Percentiles rank a stretch among this genome's conserved stretches.
phyloP scores from a whole-genome alignment of 192 early-diverging fungal genomes.

The Dissophora ornata region DNA sequence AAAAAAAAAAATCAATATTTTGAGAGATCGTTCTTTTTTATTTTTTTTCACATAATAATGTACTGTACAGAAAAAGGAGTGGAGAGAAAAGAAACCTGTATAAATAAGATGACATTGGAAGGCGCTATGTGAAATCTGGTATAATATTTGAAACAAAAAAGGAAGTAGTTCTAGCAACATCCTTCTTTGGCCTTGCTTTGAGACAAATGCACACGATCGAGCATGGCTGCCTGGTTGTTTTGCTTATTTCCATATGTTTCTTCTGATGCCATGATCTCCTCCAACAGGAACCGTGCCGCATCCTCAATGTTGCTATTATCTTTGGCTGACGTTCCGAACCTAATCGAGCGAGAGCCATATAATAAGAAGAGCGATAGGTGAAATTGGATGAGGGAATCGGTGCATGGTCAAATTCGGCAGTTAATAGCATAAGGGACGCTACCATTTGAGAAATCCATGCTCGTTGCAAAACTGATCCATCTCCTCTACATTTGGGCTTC shows the following conservation, averaged over 20 bases:
- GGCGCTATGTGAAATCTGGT: too few species aligned
- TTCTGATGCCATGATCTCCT: slow-evolving; percentile 55
- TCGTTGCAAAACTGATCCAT: slow-evolving; percentile 64
- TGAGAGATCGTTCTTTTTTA: too few species aligned
- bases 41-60: too few species aligned
- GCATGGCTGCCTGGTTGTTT: slow-evolving; percentile 7
- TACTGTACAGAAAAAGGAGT: background rate
- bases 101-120: too few species aligned
- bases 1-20: too few species aligned
- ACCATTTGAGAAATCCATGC: slow-evolving; percentile 66
- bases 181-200: slow-evolving; percentile 43
- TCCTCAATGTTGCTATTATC: slow-evolving; percentile 72
- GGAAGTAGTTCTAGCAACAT: slow-evolving; percentile 15
- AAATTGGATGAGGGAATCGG: background rate
- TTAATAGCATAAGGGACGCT: too few species aligned
- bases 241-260: slow-evolving; percentile 34
- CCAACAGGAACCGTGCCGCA: slow-evolving; percentile 62
- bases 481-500: slow-evolving; percentile 43
- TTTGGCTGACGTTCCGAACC: slow-evolving; percentile 73
- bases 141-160: background rate
- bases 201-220: slow-evolving; percentile 26
- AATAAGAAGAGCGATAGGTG: too few species aligned
- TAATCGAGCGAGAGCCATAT: slow-evolving; percentile 8
- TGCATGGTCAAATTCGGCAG: too few species aligned
- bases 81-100: background rate